Conservation (phyloP, 306 rosid genomes). For the Rubus parviflorus region DNA sequence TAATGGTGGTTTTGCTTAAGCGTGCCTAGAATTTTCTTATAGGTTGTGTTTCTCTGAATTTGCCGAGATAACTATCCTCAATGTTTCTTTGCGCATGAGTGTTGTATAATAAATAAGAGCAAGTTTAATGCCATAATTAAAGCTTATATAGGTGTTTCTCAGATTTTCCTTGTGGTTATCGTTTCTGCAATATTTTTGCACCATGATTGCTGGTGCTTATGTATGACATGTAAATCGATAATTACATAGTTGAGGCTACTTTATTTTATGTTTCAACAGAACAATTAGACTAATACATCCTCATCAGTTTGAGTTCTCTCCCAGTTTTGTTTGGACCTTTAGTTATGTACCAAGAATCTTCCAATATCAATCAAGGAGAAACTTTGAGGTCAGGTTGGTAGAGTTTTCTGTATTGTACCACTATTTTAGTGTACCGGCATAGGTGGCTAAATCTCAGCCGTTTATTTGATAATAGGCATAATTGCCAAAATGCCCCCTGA, state of each 20-base stretch:
- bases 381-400: no score
- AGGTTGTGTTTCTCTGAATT: neutral
- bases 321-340: no score
- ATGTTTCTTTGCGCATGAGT: neutral
- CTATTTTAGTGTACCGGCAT: no score
- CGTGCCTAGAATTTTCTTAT: constrained; percentile 40
- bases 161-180: neutral
- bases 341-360: no score
- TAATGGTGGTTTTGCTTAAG: constrained; percentile 61
- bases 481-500: no score
- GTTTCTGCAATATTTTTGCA: neutral
- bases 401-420: no score
- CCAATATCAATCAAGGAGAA: no score
- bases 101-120: constrained; percentile 5
- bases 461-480: no score
- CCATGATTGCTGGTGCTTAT: neutral
- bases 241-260: neutral
- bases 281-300: no score
- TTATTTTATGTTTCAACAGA: neutral
- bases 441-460: no score
- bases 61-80: neutral
- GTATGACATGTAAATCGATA: neutral
- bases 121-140: neutral
- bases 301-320: no score
- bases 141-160: neutral